These are phyloP conservation scores for Myotisia sp. DNA, from an alignment of 2,329 filamentous ascomycete genomes.

Conservation along the genomic window DNA sequence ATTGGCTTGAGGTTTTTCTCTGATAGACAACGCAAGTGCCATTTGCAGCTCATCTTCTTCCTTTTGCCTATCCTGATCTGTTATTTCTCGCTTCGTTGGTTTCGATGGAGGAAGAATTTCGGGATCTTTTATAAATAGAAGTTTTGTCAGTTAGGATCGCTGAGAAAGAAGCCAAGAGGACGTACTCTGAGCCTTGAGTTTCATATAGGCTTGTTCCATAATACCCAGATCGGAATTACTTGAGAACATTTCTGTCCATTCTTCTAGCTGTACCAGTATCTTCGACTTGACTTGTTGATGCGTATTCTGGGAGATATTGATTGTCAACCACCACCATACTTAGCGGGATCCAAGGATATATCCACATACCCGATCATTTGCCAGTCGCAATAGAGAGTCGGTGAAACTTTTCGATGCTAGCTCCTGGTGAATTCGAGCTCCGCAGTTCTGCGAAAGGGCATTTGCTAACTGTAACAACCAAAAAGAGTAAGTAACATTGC, in stretches of 20 bases:
- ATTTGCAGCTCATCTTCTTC: constrained; percentile 97
- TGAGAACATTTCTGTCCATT: constrained; percentile 91
- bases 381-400: constrained; percentile 77
- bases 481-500: background rate
- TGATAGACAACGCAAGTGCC: constrained; percentile 80
- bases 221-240: constrained; percentile 84
- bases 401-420: constrained; percentile 85
- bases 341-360: background rate
- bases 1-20: constrained; percentile 51
- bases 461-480: constrained; percentile 57
- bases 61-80: constrained; percentile 76
- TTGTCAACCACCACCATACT: background rate
- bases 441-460: constrained; percentile 83
- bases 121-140: constrained; percentile 49
- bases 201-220: constrained; percentile 90
- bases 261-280: constrained; percentile 90
- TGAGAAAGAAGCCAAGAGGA: too few species aligned
- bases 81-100: constrained; percentile 82
- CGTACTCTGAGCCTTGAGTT: constrained; percentile 58
- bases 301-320: constrained; percentile 56
- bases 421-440: constrained; percentile 72
- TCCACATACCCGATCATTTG: constrained; percentile 55
- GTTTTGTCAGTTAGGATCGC: background rate
- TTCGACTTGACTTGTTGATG: constrained; percentile 94
- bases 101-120: constrained; percentile 84